A percentile compares a stretch with the other conserved stretches of the same genome.
Conservation (phyloP, 345 rosid species). For the Lepidium sativum region DNA sequence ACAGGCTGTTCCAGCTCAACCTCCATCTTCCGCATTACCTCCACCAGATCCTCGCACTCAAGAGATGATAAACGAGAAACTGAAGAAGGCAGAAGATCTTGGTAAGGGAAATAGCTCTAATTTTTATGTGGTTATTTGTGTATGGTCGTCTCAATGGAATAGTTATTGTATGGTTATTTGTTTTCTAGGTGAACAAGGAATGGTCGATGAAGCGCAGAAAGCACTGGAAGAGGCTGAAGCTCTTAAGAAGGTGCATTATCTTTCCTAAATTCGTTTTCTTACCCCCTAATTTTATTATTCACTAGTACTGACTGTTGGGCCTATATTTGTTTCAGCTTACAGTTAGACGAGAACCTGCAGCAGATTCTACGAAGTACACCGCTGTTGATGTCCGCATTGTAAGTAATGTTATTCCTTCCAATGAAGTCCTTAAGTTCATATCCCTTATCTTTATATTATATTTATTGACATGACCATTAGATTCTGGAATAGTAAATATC, state of each 20-base stretch:
- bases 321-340: constrained; percentile 44
- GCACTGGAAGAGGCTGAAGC: constrained; percentile 97
- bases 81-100: constrained; percentile 92
- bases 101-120: constrained; percentile 35
- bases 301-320: neutral
- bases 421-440: neutral
- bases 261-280: neutral
- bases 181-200: constrained; percentile 78
- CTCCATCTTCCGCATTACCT: constrained; percentile 52
- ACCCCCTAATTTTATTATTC: neutral
- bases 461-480: neutral
- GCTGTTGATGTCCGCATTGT: constrained; percentile 94
- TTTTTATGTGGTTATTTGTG: neutral
- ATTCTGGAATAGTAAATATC: neutral
- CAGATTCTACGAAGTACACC: constrained; percentile 66
- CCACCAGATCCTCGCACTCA: constrained; percentile 83
- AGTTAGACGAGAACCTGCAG: constrained; percentile 59
- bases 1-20: constrained; percentile 64
- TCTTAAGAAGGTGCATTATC: constrained; percentile 64
- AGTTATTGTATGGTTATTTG: neutral
- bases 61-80: constrained; percentile 93
- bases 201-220: constrained; percentile 96
- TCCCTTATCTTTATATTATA: neutral
- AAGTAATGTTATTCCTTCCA: constrained; percentile 21
- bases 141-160: neutral